Base-by-base conservation (phyloP, 192 early-diverging fungal species). In the Obelidium mucronatum region DNA sequence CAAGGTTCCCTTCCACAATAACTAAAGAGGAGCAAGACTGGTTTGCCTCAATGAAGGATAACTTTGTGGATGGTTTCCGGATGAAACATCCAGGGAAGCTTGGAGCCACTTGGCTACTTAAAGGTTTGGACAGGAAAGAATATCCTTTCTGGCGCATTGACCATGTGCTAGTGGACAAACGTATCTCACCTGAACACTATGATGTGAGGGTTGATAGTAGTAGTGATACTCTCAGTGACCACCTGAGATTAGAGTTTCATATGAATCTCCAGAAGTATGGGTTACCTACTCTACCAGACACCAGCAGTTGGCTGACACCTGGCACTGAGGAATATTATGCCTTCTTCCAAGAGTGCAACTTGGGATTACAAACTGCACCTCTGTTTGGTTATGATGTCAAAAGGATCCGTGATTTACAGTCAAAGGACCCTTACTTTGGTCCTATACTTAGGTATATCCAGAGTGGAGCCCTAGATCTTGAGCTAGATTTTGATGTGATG, bases 121-220 rank as follows among this genome's bases (percentile, higher is more conserved):
- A 31, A 69, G 22, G 15, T 5, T 5, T 42, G 15, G 28, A 33
- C 22, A 19, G 28, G n/a, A 44, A 33, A 51, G 55, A 58, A 58
- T 58, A 58, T 24, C 67, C 67, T 40, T 52, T 51, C 30, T 69
- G 67, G 67, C 37, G 67, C 5, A 69, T 69, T n/a, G 67, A 69
- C 42, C 31, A 40, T 52, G 15, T 69, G 40, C 28, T 69, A 19
- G 31, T 69, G 15, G 48, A 69, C 48, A 51, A 36, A n/a, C 39
- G 67, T 13, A 19, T 69, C 42, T n/a, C n/a, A 28, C 5, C 8
- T n/a, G 15, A 51, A 19, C 3, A 33, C 30, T 51, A 26, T 51
- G 67, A 51, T 44, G n/a, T 33, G 34, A 22, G 55, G 55, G 11
- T 8, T n/a, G n/a, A n/a, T n/a, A 58, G 52, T 33, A 31, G 4